A percentile compares a stretch with the other conserved stretches of the same genome.
Evolutionary conservation across 257 asterid species (phyloP).

Genomic region (Coffea eugenioides): DNA sequence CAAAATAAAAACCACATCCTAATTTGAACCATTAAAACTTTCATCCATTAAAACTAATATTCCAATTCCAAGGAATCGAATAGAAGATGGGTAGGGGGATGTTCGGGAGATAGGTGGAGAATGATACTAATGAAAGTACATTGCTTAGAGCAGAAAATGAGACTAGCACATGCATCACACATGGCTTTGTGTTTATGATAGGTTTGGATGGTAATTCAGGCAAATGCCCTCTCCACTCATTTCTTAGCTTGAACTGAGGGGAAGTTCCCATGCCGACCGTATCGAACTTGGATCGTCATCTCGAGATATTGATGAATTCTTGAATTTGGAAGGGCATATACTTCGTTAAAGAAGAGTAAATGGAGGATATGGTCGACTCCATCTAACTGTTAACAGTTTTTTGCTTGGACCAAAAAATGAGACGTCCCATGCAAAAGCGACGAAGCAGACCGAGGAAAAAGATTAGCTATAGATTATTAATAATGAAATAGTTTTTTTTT

Average conservation of each 20-base stretch:
- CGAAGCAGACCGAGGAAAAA: no score
- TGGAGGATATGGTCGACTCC: no score
- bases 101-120: neutral
- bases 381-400: no score
- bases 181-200: neutral
- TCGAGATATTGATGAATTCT: neutral
- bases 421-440: no score
- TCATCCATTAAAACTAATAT: neutral
- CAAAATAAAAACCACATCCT: no score
- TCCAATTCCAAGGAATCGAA: neutral
- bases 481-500: no score
- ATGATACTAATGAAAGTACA: neutral
- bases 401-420: no score
- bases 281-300: no score
- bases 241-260: neutral
- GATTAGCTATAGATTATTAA: no score
- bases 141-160: neutral
- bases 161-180: slow-evolving; percentile 16
- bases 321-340: neutral
- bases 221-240: slow-evolving; percentile 5
- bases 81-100: neutral
- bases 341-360: neutral
- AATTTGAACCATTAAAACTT: neutral
- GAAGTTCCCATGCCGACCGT: neutral
- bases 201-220: neutral